phyloP scores from a whole-genome alignment of 176 grass and related monocot species.

The Phyllostachys edulis region DNA sequence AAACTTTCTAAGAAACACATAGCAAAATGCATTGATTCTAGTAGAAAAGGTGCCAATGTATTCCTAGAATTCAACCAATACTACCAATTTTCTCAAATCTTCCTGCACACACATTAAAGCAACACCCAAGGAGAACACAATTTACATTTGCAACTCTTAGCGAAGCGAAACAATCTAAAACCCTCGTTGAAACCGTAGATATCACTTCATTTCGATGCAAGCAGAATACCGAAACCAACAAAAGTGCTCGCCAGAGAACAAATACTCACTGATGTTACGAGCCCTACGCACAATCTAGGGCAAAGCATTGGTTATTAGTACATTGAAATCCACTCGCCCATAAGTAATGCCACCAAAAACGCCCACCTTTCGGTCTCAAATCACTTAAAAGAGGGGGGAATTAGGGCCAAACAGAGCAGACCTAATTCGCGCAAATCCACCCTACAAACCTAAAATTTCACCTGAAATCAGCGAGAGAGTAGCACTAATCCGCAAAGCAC shows the following conservation, averaged over 20 bases:
- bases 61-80: background rate
- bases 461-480: background rate
- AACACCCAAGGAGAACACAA: background rate
- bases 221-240: background rate
- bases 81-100: background rate
- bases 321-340: background rate
- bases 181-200: background rate
- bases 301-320: background rate
- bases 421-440: background rate
- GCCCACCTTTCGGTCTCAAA: background rate
- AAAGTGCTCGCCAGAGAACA: background rate
- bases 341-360: background rate
- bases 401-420: background rate
- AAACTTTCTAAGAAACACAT: background rate
- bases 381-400: background rate
- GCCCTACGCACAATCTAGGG: background rate
- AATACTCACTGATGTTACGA: background rate
- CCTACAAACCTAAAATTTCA: conserved; percentile 18
- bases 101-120: background rate
- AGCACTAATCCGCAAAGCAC: background rate
- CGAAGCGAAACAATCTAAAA: conserved; percentile 13
- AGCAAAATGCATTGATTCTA: conserved; percentile 5
- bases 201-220: background rate
- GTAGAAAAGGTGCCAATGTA: background rate
- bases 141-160: background rate